These are phyloP conservation scores for Vinca minor DNA, from an alignment of 257 asterid genomes.

Conservation along the genomic window DNA sequence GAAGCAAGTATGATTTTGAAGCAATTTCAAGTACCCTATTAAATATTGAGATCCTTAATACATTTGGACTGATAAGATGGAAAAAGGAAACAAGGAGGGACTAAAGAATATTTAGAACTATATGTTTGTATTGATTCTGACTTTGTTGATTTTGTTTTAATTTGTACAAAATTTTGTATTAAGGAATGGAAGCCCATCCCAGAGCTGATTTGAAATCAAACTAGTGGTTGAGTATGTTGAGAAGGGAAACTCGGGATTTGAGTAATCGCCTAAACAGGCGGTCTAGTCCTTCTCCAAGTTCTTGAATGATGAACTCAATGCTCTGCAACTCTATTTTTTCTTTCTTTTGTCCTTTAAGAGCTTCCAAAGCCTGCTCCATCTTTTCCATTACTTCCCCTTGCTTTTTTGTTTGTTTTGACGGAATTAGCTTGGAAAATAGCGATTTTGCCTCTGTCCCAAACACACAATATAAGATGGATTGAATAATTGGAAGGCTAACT, in stretches of 20 bases:
- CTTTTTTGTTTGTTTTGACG: background rate
- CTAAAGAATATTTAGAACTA: no score
- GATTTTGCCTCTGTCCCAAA: constrained; percentile 20
- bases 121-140: no score
- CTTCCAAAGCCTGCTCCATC: background rate
- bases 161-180: background rate
- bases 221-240: constrained; percentile 2
- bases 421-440: constrained; percentile 26
- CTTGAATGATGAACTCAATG: constrained; percentile 5
- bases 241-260: constrained; percentile 15
- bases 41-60: no score
- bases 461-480: constrained; percentile 18
- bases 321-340: background rate
- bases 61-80: no score
- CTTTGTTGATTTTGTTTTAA: no score
- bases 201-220: background rate
- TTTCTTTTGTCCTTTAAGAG: background rate
- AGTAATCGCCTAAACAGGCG: constrained; percentile 7
- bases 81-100: no score
- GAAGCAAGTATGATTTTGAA: no score
- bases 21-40: no score
- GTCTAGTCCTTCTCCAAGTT: constrained; percentile 13
- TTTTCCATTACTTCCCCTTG: background rate
- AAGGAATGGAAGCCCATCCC: background rate
- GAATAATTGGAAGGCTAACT: constrained; percentile 12